Evolutionary conservation across 2,329 filamentous ascomycete genomes (phyloP).

Genomic region (Ceratocystis destructans): DNA sequence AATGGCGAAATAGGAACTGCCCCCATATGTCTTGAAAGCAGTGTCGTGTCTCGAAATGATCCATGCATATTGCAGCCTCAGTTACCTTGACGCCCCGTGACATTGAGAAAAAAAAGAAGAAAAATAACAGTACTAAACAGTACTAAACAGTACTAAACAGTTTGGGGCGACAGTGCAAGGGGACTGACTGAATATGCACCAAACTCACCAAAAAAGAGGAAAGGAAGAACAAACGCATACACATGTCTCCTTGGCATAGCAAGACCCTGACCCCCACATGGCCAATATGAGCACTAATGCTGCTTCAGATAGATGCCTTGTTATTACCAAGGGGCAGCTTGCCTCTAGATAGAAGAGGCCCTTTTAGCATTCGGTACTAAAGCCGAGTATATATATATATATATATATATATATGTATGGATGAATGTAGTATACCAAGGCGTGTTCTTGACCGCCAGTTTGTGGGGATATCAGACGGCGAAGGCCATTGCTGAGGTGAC

Average conservation of each 20-base stretch:
- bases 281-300: not conserved
- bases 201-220: not conserved
- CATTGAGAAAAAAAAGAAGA: not conserved
- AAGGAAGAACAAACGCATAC: not conserved
- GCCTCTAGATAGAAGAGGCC: not conserved
- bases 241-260: not conserved
- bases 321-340: not conserved
- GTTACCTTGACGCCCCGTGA: not conserved
- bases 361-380: not conserved
- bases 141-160: not conserved
- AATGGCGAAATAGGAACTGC: not conserved
- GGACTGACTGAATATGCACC: not conserved
- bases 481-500: not conserved
- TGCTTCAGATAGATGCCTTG: not conserved
- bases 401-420: not conserved
- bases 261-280: not conserved
- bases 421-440: not conserved
- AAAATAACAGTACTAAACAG: not conserved
- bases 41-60: slow-evolving; percentile 1
- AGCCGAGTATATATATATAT: not conserved
- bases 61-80: not conserved
- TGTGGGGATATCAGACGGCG: not conserved
- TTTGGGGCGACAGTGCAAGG: not conserved
- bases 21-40: not conserved
- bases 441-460: slow-evolving; percentile 4